Evolutionary conservation across 2,329 filamentous ascomycete genomes (phyloP).

Genomic region (Penicillium sp.): DNA sequence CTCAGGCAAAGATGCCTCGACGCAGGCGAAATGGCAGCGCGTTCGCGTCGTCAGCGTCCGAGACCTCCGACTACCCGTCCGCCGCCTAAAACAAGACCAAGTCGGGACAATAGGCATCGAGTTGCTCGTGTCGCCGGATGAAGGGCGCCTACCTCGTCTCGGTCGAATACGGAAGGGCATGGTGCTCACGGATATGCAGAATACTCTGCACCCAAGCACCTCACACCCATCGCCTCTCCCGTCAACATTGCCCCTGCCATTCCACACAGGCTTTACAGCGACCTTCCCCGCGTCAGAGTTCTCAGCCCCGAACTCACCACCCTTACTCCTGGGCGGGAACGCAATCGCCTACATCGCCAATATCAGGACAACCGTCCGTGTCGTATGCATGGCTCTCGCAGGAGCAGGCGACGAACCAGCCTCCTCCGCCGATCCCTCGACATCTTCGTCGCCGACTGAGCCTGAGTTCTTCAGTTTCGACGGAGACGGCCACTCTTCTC

Average conservation of each 20-base stretch:
- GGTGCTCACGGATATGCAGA: constrained; percentile 69
- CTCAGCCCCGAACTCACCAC: constrained; percentile 45
- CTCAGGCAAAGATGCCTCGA: constrained; percentile 51
- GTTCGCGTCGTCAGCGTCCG: constrained; percentile 84
- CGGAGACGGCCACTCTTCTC: constrained; percentile 29
- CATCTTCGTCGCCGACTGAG: constrained; percentile 35
- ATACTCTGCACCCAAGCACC: constrained; percentile 50
- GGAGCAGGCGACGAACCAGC: constrained; percentile 30
- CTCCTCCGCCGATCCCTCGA: constrained; percentile 11
- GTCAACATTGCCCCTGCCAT: constrained; percentile 28
- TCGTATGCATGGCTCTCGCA: constrained; percentile 58
- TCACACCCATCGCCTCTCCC: constrained; percentile 1
- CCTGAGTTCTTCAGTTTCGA: constrained; percentile 50
- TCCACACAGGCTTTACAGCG: constrained; percentile 70
- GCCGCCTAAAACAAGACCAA: constrained; percentile 73
- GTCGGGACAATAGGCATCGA: constrained; percentile 85
- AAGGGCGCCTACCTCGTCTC: constrained; percentile 30
- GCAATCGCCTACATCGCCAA: constrained; percentile 84
- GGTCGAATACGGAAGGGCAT: constrained; percentile 71
- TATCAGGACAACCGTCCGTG: constrained; percentile 76
- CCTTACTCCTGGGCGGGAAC: constrained; percentile 56
- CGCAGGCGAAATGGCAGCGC: constrained; percentile 73
- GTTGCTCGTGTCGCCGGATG: constrained; percentile 25
- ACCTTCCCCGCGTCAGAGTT: constrained; percentile 66
- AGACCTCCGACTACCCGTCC: constrained; percentile 82